A percentile compares a stretch with the other conserved stretches of the same genome.
phyloP scores from a whole-genome alignment of 192 early-diverging fungal genomes.

The Phycomyces blakesleeanus region DNA sequence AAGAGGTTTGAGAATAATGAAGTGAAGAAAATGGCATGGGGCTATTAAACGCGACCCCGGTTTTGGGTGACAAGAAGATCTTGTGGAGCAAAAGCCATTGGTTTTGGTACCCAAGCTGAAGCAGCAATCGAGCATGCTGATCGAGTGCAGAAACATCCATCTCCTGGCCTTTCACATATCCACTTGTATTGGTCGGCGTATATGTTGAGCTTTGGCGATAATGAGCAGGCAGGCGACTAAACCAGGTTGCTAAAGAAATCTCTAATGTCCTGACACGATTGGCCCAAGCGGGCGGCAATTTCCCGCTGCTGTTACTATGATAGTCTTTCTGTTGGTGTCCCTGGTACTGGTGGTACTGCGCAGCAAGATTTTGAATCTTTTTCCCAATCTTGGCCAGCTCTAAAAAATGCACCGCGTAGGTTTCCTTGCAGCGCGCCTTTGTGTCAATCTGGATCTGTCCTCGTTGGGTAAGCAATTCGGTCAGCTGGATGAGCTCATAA shows the following conservation, averaged over 20 bases:
- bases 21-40: not conserved
- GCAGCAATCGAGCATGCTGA: constrained; percentile 23
- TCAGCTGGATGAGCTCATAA: constrained; percentile 22
- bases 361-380: constrained; percentile 7
- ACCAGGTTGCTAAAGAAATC: constrained; percentile 23
- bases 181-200: constrained; percentile 7
- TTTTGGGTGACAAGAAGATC: constrained; percentile 23
- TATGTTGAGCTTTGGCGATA: constrained; percentile 17
- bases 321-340: no score
- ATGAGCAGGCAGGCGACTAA: constrained; percentile 16
- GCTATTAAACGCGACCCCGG: not conserved
- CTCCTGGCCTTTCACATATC: not conserved
- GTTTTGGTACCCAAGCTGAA: constrained; percentile 34
- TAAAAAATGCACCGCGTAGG: constrained; percentile 28
- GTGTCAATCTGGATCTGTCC: constrained; percentile 15
- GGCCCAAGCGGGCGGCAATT: constrained; percentile 9
- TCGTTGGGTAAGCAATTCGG: not conserved
- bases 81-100: constrained; percentile 36
- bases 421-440: constrained; percentile 28
- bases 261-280: constrained; percentile 24
- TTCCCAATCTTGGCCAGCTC: constrained; percentile 31
- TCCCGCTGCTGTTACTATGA: no score
- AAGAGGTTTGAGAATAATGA: no score
- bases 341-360: constrained; percentile 12
- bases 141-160: constrained; percentile 17